Percentiles rank a stretch among this genome's conserved stretches.
Evolutionary conservation across 352 stramenopile genomes (phyloP).

Genomic region (Thraustochytrium sp.): DNA sequence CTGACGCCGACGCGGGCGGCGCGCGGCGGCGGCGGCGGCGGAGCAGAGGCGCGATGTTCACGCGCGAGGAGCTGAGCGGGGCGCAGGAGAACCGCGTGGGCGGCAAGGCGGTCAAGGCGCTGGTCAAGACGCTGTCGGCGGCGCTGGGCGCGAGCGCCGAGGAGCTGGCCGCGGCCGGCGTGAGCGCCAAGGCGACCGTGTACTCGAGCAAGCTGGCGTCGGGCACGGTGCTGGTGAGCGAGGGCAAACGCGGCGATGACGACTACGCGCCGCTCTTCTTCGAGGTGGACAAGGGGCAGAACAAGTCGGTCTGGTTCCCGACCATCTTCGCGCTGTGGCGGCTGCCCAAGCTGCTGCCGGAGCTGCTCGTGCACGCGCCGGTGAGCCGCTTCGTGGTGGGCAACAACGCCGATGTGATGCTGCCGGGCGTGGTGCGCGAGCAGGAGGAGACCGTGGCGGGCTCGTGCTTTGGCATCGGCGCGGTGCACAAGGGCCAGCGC

Average conservation of each 20-base stretch:
- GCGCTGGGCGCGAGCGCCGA: neutral
- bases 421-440: slow-evolving; percentile 10
- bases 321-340: neutral
- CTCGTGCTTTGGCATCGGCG: neutral
- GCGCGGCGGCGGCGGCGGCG: too few species aligned
- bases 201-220: neutral
- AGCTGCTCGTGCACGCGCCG: slow-evolving; percentile 1
- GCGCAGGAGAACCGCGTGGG: neutral
- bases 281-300: neutral
- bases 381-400: slow-evolving; percentile 19
- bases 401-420: slow-evolving; percentile 1
- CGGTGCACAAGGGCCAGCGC: neutral
- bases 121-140: neutral
- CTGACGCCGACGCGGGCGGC: too few species aligned
- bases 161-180: neutral
- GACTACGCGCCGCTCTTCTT: neutral
- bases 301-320: neutral
- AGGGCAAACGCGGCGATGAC: neutral
- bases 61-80: neutral
- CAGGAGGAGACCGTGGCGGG: neutral
- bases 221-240: neutral
- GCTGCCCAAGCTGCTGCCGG: neutral
- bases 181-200: neutral
- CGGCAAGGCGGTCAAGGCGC: slow-evolving; percentile 5
- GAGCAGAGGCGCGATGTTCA: too few species aligned